These are phyloP conservation scores for Phytopythium litorale DNA, from an alignment of 352 stramenopile species.

Conservation along the genomic window DNA sequence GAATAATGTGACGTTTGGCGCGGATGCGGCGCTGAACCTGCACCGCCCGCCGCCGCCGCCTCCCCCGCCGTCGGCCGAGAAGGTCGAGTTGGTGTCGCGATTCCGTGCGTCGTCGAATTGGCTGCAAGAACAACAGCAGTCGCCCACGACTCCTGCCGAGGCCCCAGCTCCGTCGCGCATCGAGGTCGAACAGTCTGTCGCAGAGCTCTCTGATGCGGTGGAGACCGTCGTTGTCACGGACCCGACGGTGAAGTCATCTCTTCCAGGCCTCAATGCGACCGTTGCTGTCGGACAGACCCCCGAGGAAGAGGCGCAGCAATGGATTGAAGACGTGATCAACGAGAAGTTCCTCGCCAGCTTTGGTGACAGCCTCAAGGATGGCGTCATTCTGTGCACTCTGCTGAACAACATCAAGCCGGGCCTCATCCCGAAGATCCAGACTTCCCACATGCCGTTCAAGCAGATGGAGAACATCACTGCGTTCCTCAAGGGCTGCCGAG, in stretches of 20 bases:
- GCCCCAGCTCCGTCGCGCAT: conserved; percentile 25
- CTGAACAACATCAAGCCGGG: conserved; percentile 75
- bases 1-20: conserved; percentile 76
- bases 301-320: conserved; percentile 67
- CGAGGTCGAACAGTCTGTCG: conserved; percentile 34
- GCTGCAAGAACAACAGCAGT: conserved; percentile 20
- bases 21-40: conserved; percentile 48
- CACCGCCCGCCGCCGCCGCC: conserved; percentile 57
- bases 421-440: conserved; percentile 54
- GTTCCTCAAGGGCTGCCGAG: conserved; percentile 81
- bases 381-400: conserved; percentile 70
- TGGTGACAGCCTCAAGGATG: conserved; percentile 71
- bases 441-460: conserved; percentile 79
- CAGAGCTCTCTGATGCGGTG: conserved; percentile 36
- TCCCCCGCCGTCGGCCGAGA: conserved; percentile 68
- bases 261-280: conserved; percentile 33
- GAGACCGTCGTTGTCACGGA: conserved; percentile 16
- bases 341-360: conserved; percentile 70
- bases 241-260: conserved; percentile 23
- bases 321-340: conserved; percentile 72
- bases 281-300: conserved; percentile 23
- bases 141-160: background rate
- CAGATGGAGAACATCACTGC: conserved; percentile 90
- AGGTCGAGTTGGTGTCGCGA: conserved; percentile 60
- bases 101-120: conserved; percentile 40